Conservation (phyloP, 2,329 filamentous ascomycete species). For the Pseudocercospora fuligena region DNA sequence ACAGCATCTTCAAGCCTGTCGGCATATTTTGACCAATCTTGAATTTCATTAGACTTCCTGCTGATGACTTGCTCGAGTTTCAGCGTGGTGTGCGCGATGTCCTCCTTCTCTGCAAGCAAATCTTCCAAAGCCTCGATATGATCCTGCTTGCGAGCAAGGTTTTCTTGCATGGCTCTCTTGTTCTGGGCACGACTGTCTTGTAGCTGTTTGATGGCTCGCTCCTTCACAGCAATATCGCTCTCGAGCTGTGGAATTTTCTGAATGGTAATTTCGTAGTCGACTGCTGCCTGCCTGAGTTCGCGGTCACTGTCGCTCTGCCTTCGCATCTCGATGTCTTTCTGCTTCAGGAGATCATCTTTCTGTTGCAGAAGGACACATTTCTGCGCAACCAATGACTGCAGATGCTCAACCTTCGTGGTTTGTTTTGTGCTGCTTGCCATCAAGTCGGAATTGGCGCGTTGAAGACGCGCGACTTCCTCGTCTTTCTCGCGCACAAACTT, state of each 20-base stretch:
- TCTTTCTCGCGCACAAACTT: not conserved
- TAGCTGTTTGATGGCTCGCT: too few species aligned
- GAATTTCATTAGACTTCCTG: not conserved
- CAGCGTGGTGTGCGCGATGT: not conserved
- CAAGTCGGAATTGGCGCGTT: not conserved
- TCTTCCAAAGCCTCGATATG: not conserved
- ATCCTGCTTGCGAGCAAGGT: not conserved
- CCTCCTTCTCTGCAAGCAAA: not conserved
- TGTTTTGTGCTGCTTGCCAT: too few species aligned
- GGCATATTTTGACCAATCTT: not conserved
- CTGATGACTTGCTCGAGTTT: not conserved
- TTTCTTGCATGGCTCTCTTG: not conserved
- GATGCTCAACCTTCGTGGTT: too few species aligned
- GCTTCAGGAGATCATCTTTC: too few species aligned
- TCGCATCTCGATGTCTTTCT: too few species aligned
- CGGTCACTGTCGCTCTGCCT: too few species aligned
- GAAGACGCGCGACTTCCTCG: not conserved
- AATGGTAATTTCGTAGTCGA: too few species aligned
- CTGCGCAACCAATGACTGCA: too few species aligned
- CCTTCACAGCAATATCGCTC: too few species aligned
- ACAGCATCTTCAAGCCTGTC: not conserved
- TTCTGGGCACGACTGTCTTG: not conserved
- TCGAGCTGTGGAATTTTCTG: too few species aligned
- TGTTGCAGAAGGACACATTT: too few species aligned
- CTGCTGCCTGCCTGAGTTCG: too few species aligned